phyloP scores from a whole-genome alignment of 2,329 filamentous ascomycete genomes.

The Colletotrichum lupini region DNA sequence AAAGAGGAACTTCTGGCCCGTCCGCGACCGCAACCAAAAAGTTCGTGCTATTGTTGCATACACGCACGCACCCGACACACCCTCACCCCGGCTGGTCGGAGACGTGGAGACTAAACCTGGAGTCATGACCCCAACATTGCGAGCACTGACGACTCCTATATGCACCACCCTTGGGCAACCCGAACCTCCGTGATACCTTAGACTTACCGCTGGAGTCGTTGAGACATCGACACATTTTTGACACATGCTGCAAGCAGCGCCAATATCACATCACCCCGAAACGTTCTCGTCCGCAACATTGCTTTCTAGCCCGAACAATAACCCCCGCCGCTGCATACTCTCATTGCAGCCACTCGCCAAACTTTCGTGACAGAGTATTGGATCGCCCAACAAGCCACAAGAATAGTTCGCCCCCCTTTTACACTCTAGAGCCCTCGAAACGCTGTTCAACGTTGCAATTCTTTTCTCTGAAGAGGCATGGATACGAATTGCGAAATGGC shows the following conservation, averaged over 20 bases:
- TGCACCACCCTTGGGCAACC: slow-evolving; percentile 9
- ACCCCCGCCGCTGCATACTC: neutral
- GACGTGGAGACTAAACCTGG: slow-evolving; percentile 18
- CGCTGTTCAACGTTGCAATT: neutral
- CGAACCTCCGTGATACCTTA: slow-evolving; percentile 3
- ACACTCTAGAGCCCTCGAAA: neutral
- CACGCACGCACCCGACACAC: slow-evolving; percentile 5
- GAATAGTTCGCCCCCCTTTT: neutral
- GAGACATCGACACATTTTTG: neutral
- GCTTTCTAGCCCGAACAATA: neutral
- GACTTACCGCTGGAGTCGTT: neutral
- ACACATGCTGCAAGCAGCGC: neutral
- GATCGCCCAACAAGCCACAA: neutral
- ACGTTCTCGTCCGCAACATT: neutral
- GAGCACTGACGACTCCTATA: slow-evolving; percentile 2
- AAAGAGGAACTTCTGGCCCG: slow-evolving; percentile 17
- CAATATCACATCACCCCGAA: neutral
- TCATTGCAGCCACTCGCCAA: neutral
- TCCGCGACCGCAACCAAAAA: slow-evolving; percentile 11
- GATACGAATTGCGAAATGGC: slow-evolving; percentile 14
- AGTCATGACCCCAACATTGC: slow-evolving; percentile 28
- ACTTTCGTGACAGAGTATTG: neutral
- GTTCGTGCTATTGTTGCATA: neutral
- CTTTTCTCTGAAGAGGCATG: slow-evolving; percentile 10
- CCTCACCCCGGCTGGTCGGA: slow-evolving; percentile 11